These are phyloP conservation scores for Xerocomellus chrysenteron DNA, from an alignment of 768 basidiomycete species.

Conservation along the genomic window DNA sequence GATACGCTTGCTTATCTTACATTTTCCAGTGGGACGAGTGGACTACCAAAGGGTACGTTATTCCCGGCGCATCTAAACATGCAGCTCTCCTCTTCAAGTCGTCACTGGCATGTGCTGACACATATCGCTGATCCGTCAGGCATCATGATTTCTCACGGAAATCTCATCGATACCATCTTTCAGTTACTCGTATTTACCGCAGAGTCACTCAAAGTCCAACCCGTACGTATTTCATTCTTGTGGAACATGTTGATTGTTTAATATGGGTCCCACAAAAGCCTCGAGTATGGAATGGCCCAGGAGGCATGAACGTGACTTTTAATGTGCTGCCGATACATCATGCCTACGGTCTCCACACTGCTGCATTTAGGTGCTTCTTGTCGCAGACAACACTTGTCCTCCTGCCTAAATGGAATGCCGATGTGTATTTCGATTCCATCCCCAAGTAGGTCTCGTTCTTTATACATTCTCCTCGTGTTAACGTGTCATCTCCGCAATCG, in stretches of 20 bases:
- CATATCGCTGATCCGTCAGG: slow-evolving; percentile 35
- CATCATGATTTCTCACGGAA: slow-evolving; percentile 74
- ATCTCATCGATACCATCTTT: slow-evolving; percentile 45
- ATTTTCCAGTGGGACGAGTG: slow-evolving; percentile 79
- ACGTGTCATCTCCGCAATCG: neutral
- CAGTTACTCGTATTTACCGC: slow-evolving; percentile 37
- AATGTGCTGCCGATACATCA: slow-evolving; percentile 71
- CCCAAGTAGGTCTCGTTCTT: slow-evolving; percentile 47
- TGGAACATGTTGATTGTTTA: neutral
- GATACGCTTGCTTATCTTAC: slow-evolving; percentile 67
- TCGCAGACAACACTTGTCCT: slow-evolving; percentile 49
- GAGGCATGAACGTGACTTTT: slow-evolving; percentile 47
- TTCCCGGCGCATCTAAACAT: neutral
- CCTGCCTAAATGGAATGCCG: slow-evolving; percentile 59
- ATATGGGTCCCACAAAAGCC: slow-evolving; percentile 30
- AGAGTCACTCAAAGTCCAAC: slow-evolving; percentile 35
- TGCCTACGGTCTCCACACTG: slow-evolving; percentile 56
- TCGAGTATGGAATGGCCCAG: slow-evolving; percentile 39
- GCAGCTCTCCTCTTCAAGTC: neutral
- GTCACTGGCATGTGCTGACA: neutral
- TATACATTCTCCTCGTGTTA: neutral
- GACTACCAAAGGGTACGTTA: slow-evolving; percentile 64
- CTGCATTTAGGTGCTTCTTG: slow-evolving; percentile 49
- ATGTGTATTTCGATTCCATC: slow-evolving; percentile 50
- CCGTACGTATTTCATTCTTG: slow-evolving; percentile 32